phyloP scores from a whole-genome alignment of 2,329 filamentous ascomycete genomes.

The Myriosclerotinia duriaeana region DNA sequence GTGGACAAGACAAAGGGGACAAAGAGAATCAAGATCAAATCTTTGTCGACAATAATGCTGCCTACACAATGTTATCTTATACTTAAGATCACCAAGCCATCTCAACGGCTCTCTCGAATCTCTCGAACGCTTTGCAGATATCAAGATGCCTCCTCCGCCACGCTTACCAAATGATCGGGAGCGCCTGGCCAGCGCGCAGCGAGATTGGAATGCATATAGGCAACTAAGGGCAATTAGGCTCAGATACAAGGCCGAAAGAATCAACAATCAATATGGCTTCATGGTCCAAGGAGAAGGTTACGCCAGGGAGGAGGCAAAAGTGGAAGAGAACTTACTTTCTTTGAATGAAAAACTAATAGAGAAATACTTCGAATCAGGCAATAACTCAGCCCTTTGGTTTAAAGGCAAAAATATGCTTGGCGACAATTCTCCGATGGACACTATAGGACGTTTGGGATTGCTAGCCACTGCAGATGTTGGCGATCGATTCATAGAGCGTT shows the following conservation, averaged over 20 bases:
- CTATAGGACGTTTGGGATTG: conserved; percentile 6
- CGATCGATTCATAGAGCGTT: conserved; percentile 1
- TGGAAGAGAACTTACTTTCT: neutral
- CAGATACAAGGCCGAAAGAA: neutral
- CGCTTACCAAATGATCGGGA: neutral
- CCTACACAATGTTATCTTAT: neutral
- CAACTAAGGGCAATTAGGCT: neutral
- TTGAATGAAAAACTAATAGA: neutral
- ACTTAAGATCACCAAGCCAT: neutral
- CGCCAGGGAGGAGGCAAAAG: neutral
- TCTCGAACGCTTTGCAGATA: neutral
- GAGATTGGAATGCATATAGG: neutral
- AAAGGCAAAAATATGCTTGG: neutral
- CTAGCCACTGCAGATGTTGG: conserved; percentile 9
- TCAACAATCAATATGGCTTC: neutral
- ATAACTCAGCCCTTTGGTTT: neutral
- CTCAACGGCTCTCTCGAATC: neutral
- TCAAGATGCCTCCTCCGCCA: conserved; percentile 15
- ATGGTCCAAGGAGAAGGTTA: neutral
- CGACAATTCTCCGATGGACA: neutral
- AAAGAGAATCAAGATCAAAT: conserved; percentile 11
- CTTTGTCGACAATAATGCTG: neutral
- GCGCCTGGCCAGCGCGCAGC: neutral
- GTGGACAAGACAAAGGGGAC: neutral
- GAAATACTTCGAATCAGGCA: neutral